A percentile compares a stretch with the other conserved stretches of the same genome.
phyloP scores from a whole-genome alignment of 1,284 basidiomycete genomes.

The Rhizopogon parksii region DNA sequence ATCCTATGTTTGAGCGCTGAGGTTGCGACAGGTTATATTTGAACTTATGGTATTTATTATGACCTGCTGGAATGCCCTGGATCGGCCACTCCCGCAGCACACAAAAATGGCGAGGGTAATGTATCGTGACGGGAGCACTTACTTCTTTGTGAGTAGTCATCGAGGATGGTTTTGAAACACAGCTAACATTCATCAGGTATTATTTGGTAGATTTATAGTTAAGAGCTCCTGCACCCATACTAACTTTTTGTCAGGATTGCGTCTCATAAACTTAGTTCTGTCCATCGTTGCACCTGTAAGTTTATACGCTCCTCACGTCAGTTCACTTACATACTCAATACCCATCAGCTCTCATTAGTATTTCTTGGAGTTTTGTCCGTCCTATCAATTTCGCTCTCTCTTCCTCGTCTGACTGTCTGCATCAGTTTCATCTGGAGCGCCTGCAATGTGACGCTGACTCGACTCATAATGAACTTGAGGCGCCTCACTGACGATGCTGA shows the following conservation, averaged over 20 bases:
- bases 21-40: constrained; percentile 26
- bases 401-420: constrained; percentile 1
- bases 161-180: not conserved
- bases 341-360: constrained; percentile 19
- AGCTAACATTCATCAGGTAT: constrained; percentile 12
- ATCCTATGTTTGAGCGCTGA: not conserved
- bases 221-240: not conserved
- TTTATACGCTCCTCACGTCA: not conserved
- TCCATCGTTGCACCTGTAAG: constrained; percentile 26
- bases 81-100: constrained; percentile 23
- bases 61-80: constrained; percentile 32
- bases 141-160: constrained; percentile 31
- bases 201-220: constrained; percentile 20
- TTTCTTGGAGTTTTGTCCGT: constrained; percentile 28
- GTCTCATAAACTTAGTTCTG: constrained; percentile 25
- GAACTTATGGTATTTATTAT: constrained; percentile 32
- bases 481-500: constrained; percentile 9
- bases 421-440: constrained; percentile 36
- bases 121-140: constrained; percentile 31
- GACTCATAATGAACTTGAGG: constrained; percentile 34
- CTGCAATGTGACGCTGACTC: constrained; percentile 31
- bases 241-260: constrained; percentile 19
- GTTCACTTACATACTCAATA: not conserved
- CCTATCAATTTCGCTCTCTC: not conserved
- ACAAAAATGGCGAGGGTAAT: constrained; percentile 22